Evolutionary conservation across 2,329 filamentous ascomycete genomes (phyloP), one percentile per base, ranked within the genome.

Genomic region (Rutstroemia sp.): DNA sequence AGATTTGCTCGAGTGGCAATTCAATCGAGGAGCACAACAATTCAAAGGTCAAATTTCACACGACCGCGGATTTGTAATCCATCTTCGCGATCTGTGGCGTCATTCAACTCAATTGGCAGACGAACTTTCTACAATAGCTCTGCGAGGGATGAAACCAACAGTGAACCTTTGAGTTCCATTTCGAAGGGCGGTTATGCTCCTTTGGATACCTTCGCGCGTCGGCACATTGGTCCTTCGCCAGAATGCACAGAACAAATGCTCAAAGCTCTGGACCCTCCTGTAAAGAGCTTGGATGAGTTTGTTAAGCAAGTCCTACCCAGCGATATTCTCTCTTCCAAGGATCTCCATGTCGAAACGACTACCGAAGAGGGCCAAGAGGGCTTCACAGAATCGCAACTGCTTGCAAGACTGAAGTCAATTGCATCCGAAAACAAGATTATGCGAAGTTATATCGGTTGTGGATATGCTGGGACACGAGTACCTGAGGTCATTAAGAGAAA

Each of bases 401-500:
- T 83, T 45, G 73, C 75, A 4, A 71, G 74, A 45, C 73, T 86
- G 52, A 74, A 75, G 53, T 73, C 73, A 44, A 82, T 83, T 63
- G 78, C 81, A 1, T 64, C 61, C 19, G 75, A 82, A 64, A 92
- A 88, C 67, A 80, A 78, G 63, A 76, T 81, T 34, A 77, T 79
- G 53, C 77, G 79, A 62, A 85, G 83, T 67, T 88, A 92, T 69
- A 92, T 96, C 63, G 92, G 92, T 4, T 83, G 82, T 57, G 92
- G 92, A 57, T 97, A 96, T 77, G 90, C 92, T 63, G 86, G 84
- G 38, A 92, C 90, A n/a, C 81, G 87, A 63, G 87, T 89, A 0
- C 92, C 92, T 4, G 82, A 90, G 56, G 92, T 96, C 57, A 95
- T 97, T 71, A 90, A 94, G 77, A 81, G 92, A 64, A 96, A 96